Evolutionary conservation across 805 yeast genomes (phyloP), one percentile per base, ranked within the genome.

Genomic region (Brettanomyces naardenensis): DNA sequence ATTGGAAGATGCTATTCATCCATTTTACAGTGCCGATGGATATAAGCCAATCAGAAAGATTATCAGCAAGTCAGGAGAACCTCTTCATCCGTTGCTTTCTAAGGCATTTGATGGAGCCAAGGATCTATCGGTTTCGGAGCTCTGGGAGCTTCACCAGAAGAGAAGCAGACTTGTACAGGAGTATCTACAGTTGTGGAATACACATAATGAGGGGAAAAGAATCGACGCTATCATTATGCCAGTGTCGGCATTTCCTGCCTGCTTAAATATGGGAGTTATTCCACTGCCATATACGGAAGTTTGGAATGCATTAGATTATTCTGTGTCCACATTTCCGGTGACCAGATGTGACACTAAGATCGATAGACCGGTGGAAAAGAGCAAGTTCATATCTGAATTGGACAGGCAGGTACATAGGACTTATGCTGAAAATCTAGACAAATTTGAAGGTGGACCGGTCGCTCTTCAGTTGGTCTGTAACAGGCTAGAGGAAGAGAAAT

Each of bases 401-500:
- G 76, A 76, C 56, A 48, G 53, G 29, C 45, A 43, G 11, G 49
- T 50, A 26, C 54, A 61, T 51, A 58, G 60, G 10, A 52, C 63
- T 28, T 75, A 75, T 56, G 62, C 71, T 38, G 67, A 76, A 5
- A 70, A 67, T 38, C 56, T 64, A 31, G 59, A 56, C 37, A 61
- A 65, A 40, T 44, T 42, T 37, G 6, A 42, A 10, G 74, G 73
- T 3, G 74, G 73, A 48, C 80, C 83, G 0, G 74, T 78, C 3
- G 63, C 69, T 3, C 44, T 77, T 6, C 86, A 79, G 50, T 44
- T 79, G 19, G 67, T 75, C 14, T 69, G 78, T 19, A 63, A 69
- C 39, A 62, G 77, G 40, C 70, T 68, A 39, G 70, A 76, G 43
- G 86, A 79, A 48, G 86, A 79, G 48, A 70, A 72, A 48, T 68